Evolutionary conservation across 805 yeast species (phyloP), one percentile per base, ranked within the genome.

Genomic region (Candida bentonensis): DNA sequence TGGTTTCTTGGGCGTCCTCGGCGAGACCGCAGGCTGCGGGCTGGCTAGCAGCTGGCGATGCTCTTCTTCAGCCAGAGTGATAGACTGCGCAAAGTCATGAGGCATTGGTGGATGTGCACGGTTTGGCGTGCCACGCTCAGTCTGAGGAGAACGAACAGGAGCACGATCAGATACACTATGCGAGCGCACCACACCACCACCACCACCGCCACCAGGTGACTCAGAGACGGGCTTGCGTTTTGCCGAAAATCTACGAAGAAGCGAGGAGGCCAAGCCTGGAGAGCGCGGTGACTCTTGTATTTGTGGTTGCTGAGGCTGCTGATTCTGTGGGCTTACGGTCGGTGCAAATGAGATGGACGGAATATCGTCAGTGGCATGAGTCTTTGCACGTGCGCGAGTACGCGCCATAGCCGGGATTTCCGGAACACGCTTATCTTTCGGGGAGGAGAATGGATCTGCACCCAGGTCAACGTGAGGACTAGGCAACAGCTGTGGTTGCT

Each of bases 381-480:
- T 30, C 17, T 30, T 30, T n/a, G 36, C 11, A 11, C 36, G 7
- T 11, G 36, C 36, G 7, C 36, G 7, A 17, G 36, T 30, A 4
- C n/a, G 7, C n/a, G 36, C 36, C 7, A 5, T 30, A 30, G n/a
- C 20, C 11, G 36, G 36, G 11, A n/a, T 9, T 30, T 11, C 17
- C 36, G n/a, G n/a, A 30, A 5, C n/a, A 25, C 13, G 7, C 17
- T 30, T 30, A 30, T 30, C 36, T 30, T 30, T 30, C 36, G 36
- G n/a, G 7, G 36, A 30, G 17, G 17, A 11, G 36, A 30, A 30
- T n/a, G 36, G 36, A 30, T 30, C 36, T 17, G 39, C 42, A 3
- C 17, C 33, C 13, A 22, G 22, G 17, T 40, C 39, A 3, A 43
- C 45, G 22, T n/a, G 42, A 22, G 36, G 42, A 20, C 23, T 39